Base-by-base conservation (phyloP, 257 asterid species). In the Perilla frutescens region DNA sequence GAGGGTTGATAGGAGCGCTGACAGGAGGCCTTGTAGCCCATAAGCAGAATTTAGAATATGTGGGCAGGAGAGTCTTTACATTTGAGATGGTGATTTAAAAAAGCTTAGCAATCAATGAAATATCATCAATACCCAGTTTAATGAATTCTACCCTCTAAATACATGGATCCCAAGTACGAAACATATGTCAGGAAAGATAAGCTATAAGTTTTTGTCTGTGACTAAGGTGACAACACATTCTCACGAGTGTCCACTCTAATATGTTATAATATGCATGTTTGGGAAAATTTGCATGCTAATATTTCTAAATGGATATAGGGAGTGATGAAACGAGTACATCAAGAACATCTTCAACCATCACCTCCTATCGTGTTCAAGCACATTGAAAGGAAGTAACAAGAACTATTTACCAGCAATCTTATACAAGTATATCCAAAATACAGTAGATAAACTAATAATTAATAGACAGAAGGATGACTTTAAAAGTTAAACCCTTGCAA, bases 371-470 rank as follows among this genome's bases (percentile, higher is more conserved):
- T 47, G 54, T 45, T 12, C 61, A 62, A 72, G 54, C 12, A 70
- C 11, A 10, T 60, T 12, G 8, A 69, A 43, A 20, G 47, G 11
- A 39, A 36, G 58, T 15, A 65, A 47, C 51, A 63, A 44, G 26
- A 6, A 77, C 57, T 45, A 76, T 5, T 62, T 55, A 3, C 43
- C 53, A 66, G 59, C 54, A 51, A 14, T n/a, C 45, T 26, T 29
- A 36, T 57, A 10, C 13, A 61, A 45, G 49, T 31, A 71, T 47
- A 68, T 65, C 13, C 32, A 61, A 54, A 68, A 62, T 66, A 55
- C 55, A 68, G 58, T 2, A 67, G 26, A 73, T 61, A 15, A 48
- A 64, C 67, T 40, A 56, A 48, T 34, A 26, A 73, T 13, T 39
- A 65, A 20, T 59, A 49, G 54, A 49, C 9, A 8, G 31, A 40